Conservation (phyloP, 495 filamentous ascomycete genomes). For the Xylaria cubensis region DNA sequence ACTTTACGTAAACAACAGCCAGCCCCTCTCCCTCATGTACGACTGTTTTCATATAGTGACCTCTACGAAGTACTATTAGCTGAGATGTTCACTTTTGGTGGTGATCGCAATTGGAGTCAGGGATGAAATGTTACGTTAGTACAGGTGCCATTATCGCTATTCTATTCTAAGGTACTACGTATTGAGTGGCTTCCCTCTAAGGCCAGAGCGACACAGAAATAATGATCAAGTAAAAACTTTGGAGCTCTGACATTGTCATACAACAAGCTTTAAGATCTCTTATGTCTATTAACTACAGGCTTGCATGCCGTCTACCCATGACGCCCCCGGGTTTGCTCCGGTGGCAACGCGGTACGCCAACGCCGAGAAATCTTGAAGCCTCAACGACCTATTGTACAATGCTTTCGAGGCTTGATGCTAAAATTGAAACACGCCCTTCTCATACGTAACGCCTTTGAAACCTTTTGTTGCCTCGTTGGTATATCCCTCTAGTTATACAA, state of each 20-base stretch:
- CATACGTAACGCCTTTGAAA: conserved; percentile 23
- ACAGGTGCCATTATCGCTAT: background rate
- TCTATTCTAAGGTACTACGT: background rate
- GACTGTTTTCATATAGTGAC: background rate
- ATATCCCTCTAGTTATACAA: conserved; percentile 46
- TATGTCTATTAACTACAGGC: conserved; percentile 20
- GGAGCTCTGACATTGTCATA: background rate
- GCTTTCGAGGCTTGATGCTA: conserved; percentile 23
- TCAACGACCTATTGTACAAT: conserved; percentile 25
- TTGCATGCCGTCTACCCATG: conserved; percentile 23
- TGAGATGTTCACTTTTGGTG: background rate
- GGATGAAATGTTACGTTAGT: background rate
- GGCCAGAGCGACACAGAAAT: background rate
- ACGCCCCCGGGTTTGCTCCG: conserved; percentile 2
- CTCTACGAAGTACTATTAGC: background rate
- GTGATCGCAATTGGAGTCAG: background rate
- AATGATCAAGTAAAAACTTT: background rate
- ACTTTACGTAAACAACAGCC: background rate
- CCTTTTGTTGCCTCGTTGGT: conserved; percentile 34
- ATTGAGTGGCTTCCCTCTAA: background rate
- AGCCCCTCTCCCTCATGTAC: background rate
- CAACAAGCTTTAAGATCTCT: background rate
- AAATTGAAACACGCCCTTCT: conserved; percentile 2
- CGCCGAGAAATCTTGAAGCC: conserved; percentile 12
- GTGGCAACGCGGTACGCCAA: conserved; percentile 1